Evolutionary conservation across 257 asterid genomes (phyloP).

Genomic region (Catharanthus roseus): DNA sequence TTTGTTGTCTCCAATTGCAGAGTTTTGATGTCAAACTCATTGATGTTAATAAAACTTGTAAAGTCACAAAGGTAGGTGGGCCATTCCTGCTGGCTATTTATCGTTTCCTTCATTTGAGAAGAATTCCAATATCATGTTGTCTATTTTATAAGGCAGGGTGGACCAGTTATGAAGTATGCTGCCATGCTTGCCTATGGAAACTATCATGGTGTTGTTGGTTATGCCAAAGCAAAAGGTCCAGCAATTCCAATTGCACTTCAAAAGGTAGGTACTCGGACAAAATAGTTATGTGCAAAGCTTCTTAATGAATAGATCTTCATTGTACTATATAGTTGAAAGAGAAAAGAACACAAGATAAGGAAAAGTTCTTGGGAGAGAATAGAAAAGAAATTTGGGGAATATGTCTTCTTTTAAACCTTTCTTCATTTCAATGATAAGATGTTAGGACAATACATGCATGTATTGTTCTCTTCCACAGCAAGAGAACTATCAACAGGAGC

Average conservation of each 20-base stretch:
- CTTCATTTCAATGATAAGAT: neutral
- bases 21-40: slow-evolving; percentile 92
- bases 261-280: slow-evolving; percentile 43
- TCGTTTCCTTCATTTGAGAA: neutral
- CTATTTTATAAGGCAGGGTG: slow-evolving; percentile 52
- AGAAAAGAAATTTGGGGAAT: neutral
- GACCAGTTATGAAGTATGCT: slow-evolving; percentile 74
- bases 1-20: slow-evolving; percentile 37
- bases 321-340: neutral
- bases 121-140: slow-evolving; percentile 15
- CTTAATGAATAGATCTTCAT: neutral
- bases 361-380: neutral
- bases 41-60: slow-evolving; percentile 76
- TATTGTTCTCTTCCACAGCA: no score
- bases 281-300: neutral
- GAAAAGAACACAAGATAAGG: neutral
- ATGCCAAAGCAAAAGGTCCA: slow-evolving; percentile 92
- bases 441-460: neutral
- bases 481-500: no score
- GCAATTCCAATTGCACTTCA: slow-evolving; percentile 71
- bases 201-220: slow-evolving; percentile 89
- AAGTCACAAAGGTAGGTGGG: slow-evolving; percentile 80
- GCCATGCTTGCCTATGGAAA: slow-evolving; percentile 94
- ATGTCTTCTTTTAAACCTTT: neutral
- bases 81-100: slow-evolving; percentile 6